Base-by-base conservation (phyloP, 306 rosid genomes). In the Alnus rubra region DNA sequence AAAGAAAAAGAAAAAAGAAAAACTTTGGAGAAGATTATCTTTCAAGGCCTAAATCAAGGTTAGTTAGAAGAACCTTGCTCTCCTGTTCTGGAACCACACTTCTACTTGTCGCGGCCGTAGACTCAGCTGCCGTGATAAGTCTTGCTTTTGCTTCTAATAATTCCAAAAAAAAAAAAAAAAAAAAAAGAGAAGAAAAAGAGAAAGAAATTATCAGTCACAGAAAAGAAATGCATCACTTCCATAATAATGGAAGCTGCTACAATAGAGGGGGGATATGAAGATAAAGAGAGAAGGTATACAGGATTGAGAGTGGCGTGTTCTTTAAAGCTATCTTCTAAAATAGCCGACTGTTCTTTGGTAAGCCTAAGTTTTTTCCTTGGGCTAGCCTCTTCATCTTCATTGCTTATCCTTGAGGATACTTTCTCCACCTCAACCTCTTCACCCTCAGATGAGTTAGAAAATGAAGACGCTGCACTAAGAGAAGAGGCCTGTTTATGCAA, bases 51-150 rank as follows among this genome's bases (percentile, higher is more conserved):
- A 67, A 12, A 52, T 15, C 0, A 28, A 30, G 4, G 44, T 53
- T 77, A 15, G 7, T 42, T 33, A 45, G 3, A 50, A 5, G 4
- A 71, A 95, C 99, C 98, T 93, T 31, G 99, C 99, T 81, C 99
- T 88, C 47, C 99, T 82, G 84, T 95, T 95, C 75, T 95, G 99
- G 81, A 95, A 93, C 99, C 99, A 95, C 73, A 95, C 99, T 83
- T 95, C 99, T 75, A 95, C 94, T 89, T 95, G 99, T 80, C 99
- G 86, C 0, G 94, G 84, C 73, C 87, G 86, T 59, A 95, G 91
- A 53, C 87, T 89, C 78, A 95, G 86, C 81, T 84, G 79, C 23
- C 75, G 83, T 12, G 99, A 92, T 82, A 95, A 79, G 15, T 91
- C 97, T 85, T 88, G 96, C 86, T 95, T 95, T 78, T 93, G 93